Evolutionary conservation across 2,329 filamentous ascomycete genomes (phyloP), one percentile per base, ranked within the genome.

Genomic region (Teratosphaeriaceae sp.): DNA sequence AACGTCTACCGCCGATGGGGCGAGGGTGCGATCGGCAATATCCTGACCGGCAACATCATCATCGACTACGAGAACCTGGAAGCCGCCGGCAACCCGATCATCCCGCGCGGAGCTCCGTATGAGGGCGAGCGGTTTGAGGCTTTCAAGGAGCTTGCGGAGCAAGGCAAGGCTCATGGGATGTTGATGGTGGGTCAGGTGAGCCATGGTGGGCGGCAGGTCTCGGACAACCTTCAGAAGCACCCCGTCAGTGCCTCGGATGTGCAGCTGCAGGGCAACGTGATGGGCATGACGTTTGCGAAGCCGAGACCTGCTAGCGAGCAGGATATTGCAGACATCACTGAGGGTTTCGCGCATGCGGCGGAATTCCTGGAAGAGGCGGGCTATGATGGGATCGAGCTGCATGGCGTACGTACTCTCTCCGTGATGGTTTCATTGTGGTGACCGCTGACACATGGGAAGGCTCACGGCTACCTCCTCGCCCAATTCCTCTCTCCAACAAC

Each of bases 331-430:
- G 53, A 56, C 16, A 44, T 60, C 2, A 51, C 60, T 3, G 46
- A 50, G 29, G 35, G 45, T 9, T 60, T 50, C 47, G 59, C 48
- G 26, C 47, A 60, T 36, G 48, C 49, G 7, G 58, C 57, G 1
- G 45, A 49, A 11, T 43, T 57, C 8, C 56, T 53, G 43, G 44
- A 58, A 9, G 15, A 34, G n/a, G 63, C 66, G 19, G 75, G 75
- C 0, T 78, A 76, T 44, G 66, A 69, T n/a, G 76, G 75, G 0
- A 56, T 75, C 7, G 65, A 78, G 50, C 46, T 79, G 15, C 75
- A 79, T 54, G 73, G 63, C 3, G 45, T n/a, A n/a, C n/a, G n/a
- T n/a, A n/a, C n/a, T n/a, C n/a, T n/a, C n/a, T n/a, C n/a, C n/a
- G n/a, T n/a, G n/a, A n/a, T n/a, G n/a, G n/a, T n/a, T n/a, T n/a